Base-by-base conservation (phyloP, 257 asterid species). In the Nicotiana undulata region DNA sequence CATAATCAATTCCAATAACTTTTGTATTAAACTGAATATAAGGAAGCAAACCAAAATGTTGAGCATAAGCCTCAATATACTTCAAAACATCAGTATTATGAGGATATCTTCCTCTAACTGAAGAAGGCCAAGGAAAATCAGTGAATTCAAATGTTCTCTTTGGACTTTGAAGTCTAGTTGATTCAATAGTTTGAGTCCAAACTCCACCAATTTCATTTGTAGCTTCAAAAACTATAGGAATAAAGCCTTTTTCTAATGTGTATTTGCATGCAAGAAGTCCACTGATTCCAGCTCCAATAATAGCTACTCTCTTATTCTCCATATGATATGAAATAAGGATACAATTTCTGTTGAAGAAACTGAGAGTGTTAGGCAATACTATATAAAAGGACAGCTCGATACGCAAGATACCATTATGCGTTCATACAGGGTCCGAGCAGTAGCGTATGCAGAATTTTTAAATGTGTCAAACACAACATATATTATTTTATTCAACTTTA, bases 201-300 rank as follows among this genome's bases (percentile, higher is more conserved):
- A 91, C 79, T 3, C 96, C 96, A 3, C 96, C 94, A 2, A 90
- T 80, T 22, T 60, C n/a, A 0, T 70, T 60, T 18, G 88, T 67
- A 6, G 86, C 90, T 31, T 91, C 96, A 58, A 91, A 91, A 0
- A 91, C 90, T 0, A 84, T 31, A 1, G 94, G 95, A 4, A 29
- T 46, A 10, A 87, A 85, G 1, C 97, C 97, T 22, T 80, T 86
- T 7, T 87, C 81, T 22, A 83, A 51, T 49, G 88, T 68, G 76
- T 90, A 88, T 68, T 89, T 92, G 65, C 95, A 90, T 75, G 95
- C 97, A 0, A 92, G 90, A 79, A 92, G 91, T 12, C 97, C 97
- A 15, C 92, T 86, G 20, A 89, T 81, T 80, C 97, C 97, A 16
- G 90, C 97, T 49, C 97, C 97, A 13, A 92, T 46, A 12, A 92